These are phyloP conservation scores for Pharus latifolius DNA, from an alignment of 176 grass and related monocot genomes.

Conservation along the genomic window DNA sequence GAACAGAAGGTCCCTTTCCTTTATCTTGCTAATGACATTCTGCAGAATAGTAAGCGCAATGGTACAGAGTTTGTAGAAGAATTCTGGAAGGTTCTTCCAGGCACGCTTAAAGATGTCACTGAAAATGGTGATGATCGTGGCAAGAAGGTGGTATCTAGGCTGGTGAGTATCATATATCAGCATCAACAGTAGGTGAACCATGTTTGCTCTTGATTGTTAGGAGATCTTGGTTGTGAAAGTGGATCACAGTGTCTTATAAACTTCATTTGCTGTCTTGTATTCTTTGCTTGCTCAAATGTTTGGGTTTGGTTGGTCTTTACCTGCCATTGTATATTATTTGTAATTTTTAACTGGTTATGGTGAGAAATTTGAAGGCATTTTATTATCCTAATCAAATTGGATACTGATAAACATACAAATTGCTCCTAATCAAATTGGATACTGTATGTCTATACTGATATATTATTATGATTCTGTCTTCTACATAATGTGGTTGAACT, in stretches of 20 bases:
- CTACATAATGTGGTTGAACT: too few species aligned
- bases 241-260: too few species aligned
- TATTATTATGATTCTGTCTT: too few species aligned
- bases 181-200: background rate
- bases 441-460: too few species aligned
- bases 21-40: conserved; percentile 96
- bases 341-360: too few species aligned
- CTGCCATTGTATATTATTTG: background rate
- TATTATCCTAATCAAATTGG: too few species aligned
- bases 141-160: conserved; percentile 63
- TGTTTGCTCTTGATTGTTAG: background rate
- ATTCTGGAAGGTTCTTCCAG: conserved; percentile 98
- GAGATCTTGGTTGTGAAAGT: background rate
- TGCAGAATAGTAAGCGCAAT: conserved; percentile 92
- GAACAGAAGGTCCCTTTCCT: conserved; percentile 71
- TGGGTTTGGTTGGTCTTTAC: too few species aligned
- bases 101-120: conserved; percentile 59
- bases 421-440: too few species aligned
- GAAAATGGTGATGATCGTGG: conserved; percentile 72
- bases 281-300: too few species aligned
- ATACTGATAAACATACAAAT: too few species aligned
- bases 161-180: conserved; percentile 40
- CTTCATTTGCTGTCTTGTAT: background rate
- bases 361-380: too few species aligned
- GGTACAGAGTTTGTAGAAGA: conserved; percentile 95